Conservation (phyloP, 768 basidiomycete species). For the Podaxis pistillaris region DNA sequence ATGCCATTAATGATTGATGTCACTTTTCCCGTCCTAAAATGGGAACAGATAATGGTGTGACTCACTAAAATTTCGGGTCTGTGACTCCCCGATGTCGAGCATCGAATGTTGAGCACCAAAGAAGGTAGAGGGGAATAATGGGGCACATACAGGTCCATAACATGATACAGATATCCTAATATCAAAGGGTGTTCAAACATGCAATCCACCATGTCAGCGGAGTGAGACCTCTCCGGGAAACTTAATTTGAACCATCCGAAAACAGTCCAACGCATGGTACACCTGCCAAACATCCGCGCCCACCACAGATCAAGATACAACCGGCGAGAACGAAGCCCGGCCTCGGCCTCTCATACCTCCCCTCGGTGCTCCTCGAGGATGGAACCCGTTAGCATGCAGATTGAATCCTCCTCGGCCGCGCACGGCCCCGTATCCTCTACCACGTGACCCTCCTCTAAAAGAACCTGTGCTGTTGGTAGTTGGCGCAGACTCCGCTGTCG, state of each 20-base stretch:
- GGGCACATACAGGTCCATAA: not conserved
- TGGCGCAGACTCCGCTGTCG: conserved; percentile 1
- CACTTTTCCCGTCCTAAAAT: not conserved
- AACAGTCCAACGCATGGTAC: not conserved
- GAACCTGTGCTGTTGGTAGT: not conserved
- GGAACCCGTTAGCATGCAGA: conserved; percentile 20
- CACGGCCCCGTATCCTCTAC: not conserved
- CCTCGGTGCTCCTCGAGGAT: conserved; percentile 30
- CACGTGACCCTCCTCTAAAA: conserved; percentile 2
- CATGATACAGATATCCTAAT: not conserved
- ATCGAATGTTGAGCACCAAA: too few species aligned
- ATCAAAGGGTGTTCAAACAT: not conserved
- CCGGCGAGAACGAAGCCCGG: conserved; percentile 28
- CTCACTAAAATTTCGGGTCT: too few species aligned
- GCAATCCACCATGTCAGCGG: not conserved
- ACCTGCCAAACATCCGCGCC: not conserved
- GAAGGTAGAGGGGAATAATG: not conserved
- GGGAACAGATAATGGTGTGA: too few species aligned
- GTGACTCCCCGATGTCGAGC: too few species aligned
- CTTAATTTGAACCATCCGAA: not conserved
- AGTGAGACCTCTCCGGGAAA: not conserved
- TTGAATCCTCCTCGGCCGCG: conserved; percentile 10
- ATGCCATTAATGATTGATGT: not conserved
- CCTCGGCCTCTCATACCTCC: conserved; percentile 39
- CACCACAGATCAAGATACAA: not conserved